phyloP scores from a whole-genome alignment of 345 rosid species.

The Citrus maxima region DNA sequence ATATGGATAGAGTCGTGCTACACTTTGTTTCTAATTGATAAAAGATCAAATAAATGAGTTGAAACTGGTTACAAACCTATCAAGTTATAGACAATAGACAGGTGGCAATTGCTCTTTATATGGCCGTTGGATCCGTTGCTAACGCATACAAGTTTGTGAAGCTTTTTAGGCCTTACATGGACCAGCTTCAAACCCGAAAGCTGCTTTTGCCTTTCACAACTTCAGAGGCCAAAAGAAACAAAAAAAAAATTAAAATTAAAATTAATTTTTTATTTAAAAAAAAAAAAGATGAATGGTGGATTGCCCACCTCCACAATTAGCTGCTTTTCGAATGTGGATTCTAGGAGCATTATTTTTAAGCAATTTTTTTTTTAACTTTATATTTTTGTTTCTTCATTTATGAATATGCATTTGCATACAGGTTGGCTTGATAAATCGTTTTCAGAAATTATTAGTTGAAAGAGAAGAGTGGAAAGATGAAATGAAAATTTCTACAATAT shows the following conservation, averaged over 20 bases:
- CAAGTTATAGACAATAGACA: neutral
- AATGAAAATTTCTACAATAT: neutral
- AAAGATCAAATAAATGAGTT: too few species aligned
- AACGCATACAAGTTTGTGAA: slow-evolving; percentile 9
- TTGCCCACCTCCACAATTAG: neutral
- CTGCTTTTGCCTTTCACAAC: neutral
- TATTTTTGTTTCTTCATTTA: neutral
- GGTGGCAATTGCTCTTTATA: neutral
- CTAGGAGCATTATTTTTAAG: neutral
- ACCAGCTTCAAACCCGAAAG: neutral
- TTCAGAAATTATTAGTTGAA: slow-evolving; percentile 15
- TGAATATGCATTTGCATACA: neutral
- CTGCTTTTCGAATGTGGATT: neutral
- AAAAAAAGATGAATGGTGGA: neutral
- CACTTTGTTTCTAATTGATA: too few species aligned
- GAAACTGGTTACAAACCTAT: too few species aligned
- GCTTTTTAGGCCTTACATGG: neutral
- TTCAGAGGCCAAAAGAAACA: neutral
- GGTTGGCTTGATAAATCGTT: slow-evolving; percentile 9
- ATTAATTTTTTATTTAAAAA: too few species aligned
- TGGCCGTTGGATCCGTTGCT: neutral
- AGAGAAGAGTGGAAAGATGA: neutral
- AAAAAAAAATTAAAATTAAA: too few species aligned
- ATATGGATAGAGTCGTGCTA: too few species aligned
- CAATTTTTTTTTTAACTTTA: neutral